These are phyloP conservation scores for Tuctoria greenei DNA, from an alignment of 176 grass and related monocot genomes.

Conservation along the genomic window DNA sequence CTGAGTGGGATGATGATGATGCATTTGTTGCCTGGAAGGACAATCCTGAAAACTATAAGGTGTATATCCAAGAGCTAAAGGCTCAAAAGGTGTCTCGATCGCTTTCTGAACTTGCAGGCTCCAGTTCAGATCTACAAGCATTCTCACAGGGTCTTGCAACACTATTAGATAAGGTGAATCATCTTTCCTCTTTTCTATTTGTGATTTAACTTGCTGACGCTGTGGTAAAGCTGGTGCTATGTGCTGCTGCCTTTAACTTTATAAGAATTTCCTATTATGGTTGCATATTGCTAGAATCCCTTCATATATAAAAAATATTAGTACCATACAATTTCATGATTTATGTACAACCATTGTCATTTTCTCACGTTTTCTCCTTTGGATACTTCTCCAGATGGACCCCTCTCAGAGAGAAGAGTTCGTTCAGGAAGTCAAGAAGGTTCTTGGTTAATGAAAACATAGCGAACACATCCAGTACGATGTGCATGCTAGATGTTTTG, in stretches of 20 bases:
- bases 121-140: conserved; percentile 62
- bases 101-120: conserved; percentile 44
- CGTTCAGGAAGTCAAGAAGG: conserved; percentile 62
- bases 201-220: not conserved
- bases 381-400: conserved; percentile 69
- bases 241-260: not conserved
- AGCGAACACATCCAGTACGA: conserved; percentile 28
- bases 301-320: not conserved
- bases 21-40: conserved; percentile 90
- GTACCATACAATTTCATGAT: not conserved
- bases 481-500: conserved; percentile 37
- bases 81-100: conserved; percentile 65
- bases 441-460: conserved; percentile 47
- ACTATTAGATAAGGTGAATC: conserved; percentile 81
- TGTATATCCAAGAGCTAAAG: conserved; percentile 66
- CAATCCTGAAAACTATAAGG: conserved; percentile 67
- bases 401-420: conserved; percentile 63
- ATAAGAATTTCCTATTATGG: not conserved
- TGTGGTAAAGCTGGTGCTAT: not conserved
- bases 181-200: conserved; percentile 28
- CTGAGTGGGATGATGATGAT: conserved; percentile 82
- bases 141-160: conserved; percentile 71
- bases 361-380: conserved; percentile 12
- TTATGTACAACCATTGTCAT: not conserved
- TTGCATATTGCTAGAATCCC: not conserved